These are phyloP conservation scores for Heritiera fomes DNA, from an alignment of 345 rosid genomes.

Conservation along the genomic window DNA sequence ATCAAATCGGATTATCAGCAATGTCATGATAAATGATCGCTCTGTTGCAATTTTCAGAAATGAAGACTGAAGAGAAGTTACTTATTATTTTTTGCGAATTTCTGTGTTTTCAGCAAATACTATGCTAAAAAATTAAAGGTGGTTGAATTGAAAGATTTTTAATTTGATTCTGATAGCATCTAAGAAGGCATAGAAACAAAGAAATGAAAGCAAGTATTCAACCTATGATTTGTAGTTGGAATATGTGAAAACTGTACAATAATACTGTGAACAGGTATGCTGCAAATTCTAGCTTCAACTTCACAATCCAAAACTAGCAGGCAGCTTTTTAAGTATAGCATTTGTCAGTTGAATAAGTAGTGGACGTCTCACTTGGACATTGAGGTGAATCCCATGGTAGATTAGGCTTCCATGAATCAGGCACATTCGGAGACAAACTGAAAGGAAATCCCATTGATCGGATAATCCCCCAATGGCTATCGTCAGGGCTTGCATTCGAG, in stretches of 20 bases:
- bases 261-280: conserved; percentile 16
- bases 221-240: conserved; percentile 5
- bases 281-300: conserved; percentile 19
- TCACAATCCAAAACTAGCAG: conserved; percentile 5
- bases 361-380: conserved; percentile 52
- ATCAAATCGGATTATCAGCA: background rate
- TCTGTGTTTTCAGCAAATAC: no score
- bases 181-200: background rate
- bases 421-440: conserved; percentile 39
- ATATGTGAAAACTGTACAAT: conserved; percentile 33
- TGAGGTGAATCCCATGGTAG: conserved; percentile 54
- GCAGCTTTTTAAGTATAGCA: conserved; percentile 41
- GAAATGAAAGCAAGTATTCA: background rate
- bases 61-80: background rate
- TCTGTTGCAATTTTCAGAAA: background rate
- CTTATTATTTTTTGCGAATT: no score
- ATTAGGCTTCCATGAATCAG: conserved; percentile 41
- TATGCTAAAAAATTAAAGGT: no score
- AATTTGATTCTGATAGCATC: background rate
- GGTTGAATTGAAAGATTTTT: background rate
- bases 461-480: conserved; percentile 33
- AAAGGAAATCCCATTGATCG: conserved; percentile 58
- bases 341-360: conserved; percentile 54
- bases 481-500: conserved; percentile 11
- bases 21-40: background rate